Conservation (phyloP, 306 rosid species). For the Fragaria nilgerrensis region DNA sequence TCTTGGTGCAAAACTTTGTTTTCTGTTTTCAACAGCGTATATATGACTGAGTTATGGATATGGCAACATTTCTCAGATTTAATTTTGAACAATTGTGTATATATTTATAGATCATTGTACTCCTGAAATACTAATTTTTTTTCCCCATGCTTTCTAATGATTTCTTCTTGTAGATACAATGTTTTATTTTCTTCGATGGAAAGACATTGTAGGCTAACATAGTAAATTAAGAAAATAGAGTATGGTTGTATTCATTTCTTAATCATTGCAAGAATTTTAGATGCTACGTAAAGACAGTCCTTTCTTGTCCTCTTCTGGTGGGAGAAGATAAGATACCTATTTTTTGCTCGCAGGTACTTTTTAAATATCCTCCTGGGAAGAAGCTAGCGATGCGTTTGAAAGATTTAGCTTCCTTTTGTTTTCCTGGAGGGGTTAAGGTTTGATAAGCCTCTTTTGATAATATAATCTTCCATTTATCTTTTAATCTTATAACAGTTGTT, state of each 20-base stretch:
- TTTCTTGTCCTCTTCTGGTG: neutral
- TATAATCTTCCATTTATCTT: neutral
- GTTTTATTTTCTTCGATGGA: neutral
- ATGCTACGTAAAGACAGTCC: neutral
- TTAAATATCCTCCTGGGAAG: constrained; percentile 85
- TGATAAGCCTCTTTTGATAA: constrained; percentile 30
- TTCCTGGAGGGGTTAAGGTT: constrained; percentile 88
- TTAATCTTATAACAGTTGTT: neutral
- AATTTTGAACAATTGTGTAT: neutral
- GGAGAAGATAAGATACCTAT: constrained; percentile 3
- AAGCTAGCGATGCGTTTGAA: constrained; percentile 59
- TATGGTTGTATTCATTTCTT: neutral
- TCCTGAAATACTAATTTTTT: no score
- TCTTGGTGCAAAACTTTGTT: neutral
- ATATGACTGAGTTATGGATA: neutral
- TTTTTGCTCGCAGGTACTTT: constrained; percentile 56
- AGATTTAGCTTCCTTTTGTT: constrained; percentile 85
- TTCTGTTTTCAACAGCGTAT: neutral
- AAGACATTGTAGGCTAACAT: neutral
- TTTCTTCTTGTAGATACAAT: neutral
- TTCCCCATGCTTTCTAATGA: neutral
- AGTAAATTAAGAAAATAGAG: neutral
- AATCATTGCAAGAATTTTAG: neutral
- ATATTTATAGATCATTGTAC: neutral
- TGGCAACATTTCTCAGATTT: neutral